Conservation (phyloP, 305 asterid species). For the Solanum hybrid region DNA sequence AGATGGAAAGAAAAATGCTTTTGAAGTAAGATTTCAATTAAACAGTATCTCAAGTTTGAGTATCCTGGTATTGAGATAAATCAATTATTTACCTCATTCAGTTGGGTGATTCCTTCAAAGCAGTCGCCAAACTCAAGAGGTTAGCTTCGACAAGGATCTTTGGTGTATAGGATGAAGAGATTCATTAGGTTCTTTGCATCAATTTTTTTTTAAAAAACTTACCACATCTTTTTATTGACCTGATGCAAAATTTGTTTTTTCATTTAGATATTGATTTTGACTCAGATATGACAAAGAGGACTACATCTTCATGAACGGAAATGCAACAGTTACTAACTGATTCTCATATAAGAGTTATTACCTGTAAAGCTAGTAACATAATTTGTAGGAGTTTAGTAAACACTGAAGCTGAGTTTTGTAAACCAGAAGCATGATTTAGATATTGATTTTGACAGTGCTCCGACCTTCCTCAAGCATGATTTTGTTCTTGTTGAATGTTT, state of each 20-base stretch:
- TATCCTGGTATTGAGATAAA: slow-evolving; percentile 16
- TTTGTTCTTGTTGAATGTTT: neutral
- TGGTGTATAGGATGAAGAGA: neutral
- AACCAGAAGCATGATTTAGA: neutral
- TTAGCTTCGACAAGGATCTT: slow-evolving; percentile 4
- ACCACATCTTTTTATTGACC: too few species aligned
- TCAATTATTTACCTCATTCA: slow-evolving; percentile 33
- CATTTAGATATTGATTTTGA: too few species aligned
- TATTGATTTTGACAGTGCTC: neutral
- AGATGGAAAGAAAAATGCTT: too few species aligned
- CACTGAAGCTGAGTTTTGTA: too few species aligned
- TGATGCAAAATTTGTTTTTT: too few species aligned
- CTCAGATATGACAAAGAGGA: too few species aligned
- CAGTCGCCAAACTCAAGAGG: slow-evolving; percentile 6
- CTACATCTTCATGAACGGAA: too few species aligned
- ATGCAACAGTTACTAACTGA: too few species aligned
- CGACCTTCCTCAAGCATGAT: neutral
- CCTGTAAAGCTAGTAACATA: neutral
- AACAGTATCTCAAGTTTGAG: slow-evolving; percentile 4
- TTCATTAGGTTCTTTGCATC: neutral
- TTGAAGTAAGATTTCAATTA: too few species aligned
- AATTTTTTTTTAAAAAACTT: neutral
- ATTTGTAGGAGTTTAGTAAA: neutral
- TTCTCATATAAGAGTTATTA: too few species aligned
- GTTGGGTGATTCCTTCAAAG: slow-evolving; percentile 30